Evolutionary conservation across 2,329 filamentous ascomycete genomes (phyloP), one percentile per base, ranked within the genome.

Genomic region (Xylaria sp.): DNA sequence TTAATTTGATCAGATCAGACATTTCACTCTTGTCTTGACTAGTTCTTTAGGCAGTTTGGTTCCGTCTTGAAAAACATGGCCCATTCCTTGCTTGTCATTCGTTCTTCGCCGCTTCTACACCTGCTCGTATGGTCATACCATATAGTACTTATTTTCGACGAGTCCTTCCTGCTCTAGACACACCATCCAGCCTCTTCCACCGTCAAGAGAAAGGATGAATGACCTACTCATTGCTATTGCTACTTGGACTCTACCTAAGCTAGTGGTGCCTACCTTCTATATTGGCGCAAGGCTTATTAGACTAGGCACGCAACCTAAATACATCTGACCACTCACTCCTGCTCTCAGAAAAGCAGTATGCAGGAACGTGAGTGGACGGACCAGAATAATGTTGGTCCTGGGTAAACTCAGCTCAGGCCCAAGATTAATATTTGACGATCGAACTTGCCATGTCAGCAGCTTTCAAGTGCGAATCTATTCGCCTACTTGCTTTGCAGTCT

Each of bases 321-420:
- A 56, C 44, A 57, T 39, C 65, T 31, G 51, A 58, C 53, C 20
- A 51, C n/a, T 58, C 45, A 57, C 55, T 58, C 38, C 47, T 42
- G 15, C 13, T 44, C 15, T 44, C 20, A n/a, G n/a, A 22, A 29
- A 31, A 39, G 29, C 31, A 6, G 10, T 11, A n/a, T 17, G 22
- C 22, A 33, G 49, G 54, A 59, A 59, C 7, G 29, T 17, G 27
- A 42, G 20, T 42, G 36, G 29, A 33, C 22, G 22, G 33, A 15
- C 31, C 22, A 13, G 20, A 44, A 38, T n/a, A n/a, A 17, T 31
- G 22, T 13, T 27, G 5, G 33, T 33, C 51, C 27, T 31, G 49
- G 42, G 39, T n/a, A 27, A 55, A 38, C 36, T 55, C 15, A 31
- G 22, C 38, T 53, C 42, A 38, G 25, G 49, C 20, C 4, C 10